Conservation (phyloP, 1,139 yeast species). For the Geotrichum bryndzae region DNA sequence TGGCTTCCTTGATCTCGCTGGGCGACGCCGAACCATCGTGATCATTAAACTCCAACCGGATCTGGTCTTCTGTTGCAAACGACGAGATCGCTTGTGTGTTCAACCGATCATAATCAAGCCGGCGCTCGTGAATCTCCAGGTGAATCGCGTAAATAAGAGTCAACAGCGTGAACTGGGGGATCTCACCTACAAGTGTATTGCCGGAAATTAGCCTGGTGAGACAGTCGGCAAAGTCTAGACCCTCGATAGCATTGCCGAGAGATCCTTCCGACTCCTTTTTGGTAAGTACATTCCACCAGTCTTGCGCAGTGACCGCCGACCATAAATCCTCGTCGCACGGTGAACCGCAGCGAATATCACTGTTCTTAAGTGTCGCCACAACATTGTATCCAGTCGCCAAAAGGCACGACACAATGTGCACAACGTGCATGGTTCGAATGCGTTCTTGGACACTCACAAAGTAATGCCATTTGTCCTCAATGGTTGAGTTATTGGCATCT, state of each 20-base stretch:
- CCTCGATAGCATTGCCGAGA: constrained; percentile 26
- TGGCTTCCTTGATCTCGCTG: constrained; percentile 5
- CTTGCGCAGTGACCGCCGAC: constrained; percentile 50
- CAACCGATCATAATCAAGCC: constrained; percentile 22
- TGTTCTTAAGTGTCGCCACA: constrained; percentile 50
- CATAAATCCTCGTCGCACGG: constrained; percentile 72
- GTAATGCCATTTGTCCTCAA: constrained; percentile 60
- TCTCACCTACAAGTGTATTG: constrained; percentile 29
- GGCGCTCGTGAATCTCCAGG: constrained; percentile 50
- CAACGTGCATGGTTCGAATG: constrained; percentile 76
- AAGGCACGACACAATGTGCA: constrained; percentile 65
- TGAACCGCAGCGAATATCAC: constrained; percentile 64
- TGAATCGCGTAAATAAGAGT: constrained; percentile 67
- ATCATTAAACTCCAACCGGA: constrained; percentile 1
- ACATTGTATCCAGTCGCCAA: constrained; percentile 65
- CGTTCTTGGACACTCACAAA: constrained; percentile 78
- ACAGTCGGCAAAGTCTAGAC: constrained; percentile 27
- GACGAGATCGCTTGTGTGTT: constrained; percentile 4
- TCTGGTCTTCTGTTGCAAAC: not conserved
- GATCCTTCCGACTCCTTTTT: constrained; percentile 29
- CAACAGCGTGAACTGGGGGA: constrained; percentile 46
- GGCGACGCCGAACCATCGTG: not conserved
- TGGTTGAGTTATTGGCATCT: constrained; percentile 34
- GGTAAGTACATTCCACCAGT: constrained; percentile 47
- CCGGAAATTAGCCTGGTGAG: constrained; percentile 28